Base-by-base conservation (phyloP, 768 basidiomycete species). In the Floccularia luteovirens region DNA sequence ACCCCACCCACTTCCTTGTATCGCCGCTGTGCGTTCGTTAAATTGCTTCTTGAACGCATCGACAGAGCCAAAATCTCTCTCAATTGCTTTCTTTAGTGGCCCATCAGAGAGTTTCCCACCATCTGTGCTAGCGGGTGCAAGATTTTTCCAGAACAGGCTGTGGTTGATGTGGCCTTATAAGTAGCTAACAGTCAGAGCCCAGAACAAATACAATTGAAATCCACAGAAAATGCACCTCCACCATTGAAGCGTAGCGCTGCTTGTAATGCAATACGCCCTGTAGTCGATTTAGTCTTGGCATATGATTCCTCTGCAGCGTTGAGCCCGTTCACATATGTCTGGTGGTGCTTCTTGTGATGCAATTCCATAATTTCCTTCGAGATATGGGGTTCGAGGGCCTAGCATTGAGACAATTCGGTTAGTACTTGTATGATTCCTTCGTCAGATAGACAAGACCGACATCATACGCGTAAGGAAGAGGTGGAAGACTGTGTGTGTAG, bases 1-100 rank as follows among this genome's bases (percentile, higher is more conserved):
- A 32, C 93, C 94, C 96, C 96, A 99, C 2, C 96, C 96, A 49
- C 87, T 90, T 20, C 96, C 96, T 63, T 99, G 96, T 40, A 99
- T 85, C 38, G 74, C 91, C 23, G 85, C 90, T 17, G 94, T 94
- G 46, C 74, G 74, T 19, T 91, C 64, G 62, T 94, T 97, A 61
- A 97, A 76, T 46, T 74, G 70, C 51, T 79, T 82, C 71, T 94
- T 92, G 59, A 98, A 80, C 17, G 63, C 76, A 11, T 92, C 91
- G 38, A 97, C 65, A 2, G 83, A 83, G 10, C 93, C 92, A 55
- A 97, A 99, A 51, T 87, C 83, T 31, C 74, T 67, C 48, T 80
- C 70, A 48, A 94, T 69, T 6, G 86, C 85, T 31, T 76, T 64
- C 60, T 88, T 86, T 39, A 98, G 69, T 7, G 78, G 69, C 3